Conservation (phyloP, 805 yeast genomes). For the Kodamaea fukazawae region DNA sequence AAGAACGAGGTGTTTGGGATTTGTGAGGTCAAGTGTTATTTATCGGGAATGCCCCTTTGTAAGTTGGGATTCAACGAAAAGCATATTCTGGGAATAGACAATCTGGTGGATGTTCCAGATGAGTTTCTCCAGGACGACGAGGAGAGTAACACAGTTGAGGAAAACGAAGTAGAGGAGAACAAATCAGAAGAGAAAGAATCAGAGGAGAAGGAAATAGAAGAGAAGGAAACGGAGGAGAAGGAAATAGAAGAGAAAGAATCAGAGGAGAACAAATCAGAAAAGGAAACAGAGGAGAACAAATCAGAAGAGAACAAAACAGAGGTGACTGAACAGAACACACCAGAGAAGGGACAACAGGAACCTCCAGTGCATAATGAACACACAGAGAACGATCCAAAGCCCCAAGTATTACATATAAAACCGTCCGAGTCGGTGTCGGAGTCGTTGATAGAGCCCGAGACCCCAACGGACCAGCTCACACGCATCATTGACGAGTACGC, state of each 20-base stretch:
- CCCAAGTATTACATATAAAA: no score
- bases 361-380: no score
- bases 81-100: constrained; percentile 33
- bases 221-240: constrained; percentile 1
- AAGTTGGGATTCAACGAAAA: constrained; percentile 41
- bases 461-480: no score
- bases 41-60: constrained; percentile 46
- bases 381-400: no score
- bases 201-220: not conserved
- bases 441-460: no score
- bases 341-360: no score
- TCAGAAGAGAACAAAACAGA: not conserved
- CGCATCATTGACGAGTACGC: not conserved
- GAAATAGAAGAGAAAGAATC: constrained; percentile 1
- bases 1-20: constrained; percentile 34
- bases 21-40: constrained; percentile 35
- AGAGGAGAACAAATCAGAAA: not conserved
- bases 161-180: constrained; percentile 7
- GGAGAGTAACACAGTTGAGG: constrained; percentile 12
- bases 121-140: constrained; percentile 12
- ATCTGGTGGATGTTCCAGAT: constrained; percentile 12
- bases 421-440: no score
- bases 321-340: no score
- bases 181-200: not conserved
- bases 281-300: not conserved